A percentile compares a stretch with the other conserved stretches of the same genome.
Conservation (phyloP, 345 rosid genomes). For the Eucalyptus guilfoylei region DNA sequence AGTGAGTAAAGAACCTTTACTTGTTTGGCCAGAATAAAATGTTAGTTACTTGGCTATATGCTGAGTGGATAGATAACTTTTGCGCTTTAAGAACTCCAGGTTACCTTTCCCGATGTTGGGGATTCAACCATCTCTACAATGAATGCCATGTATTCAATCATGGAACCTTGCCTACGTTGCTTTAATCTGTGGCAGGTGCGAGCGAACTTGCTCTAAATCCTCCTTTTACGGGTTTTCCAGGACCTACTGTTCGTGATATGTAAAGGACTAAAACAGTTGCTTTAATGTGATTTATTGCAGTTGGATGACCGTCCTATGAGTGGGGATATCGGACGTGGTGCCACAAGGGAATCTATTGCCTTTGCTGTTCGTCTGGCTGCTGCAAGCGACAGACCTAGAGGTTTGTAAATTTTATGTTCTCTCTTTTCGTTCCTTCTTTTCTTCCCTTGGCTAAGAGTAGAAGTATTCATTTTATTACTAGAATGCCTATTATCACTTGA, state of each 20-base stretch:
- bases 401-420: not conserved
- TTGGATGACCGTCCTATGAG: constrained; percentile 64
- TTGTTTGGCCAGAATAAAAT: not conserved
- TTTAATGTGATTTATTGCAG: not conserved
- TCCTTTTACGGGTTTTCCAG: not conserved
- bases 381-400: constrained; percentile 31
- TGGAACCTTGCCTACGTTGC: constrained; percentile 30
- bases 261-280: not conserved
- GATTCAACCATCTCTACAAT: constrained; percentile 29
- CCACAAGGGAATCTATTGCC: constrained; percentile 38
- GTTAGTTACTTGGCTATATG: not conserved
- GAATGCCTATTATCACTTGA: not conserved
- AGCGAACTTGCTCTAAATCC: not conserved
- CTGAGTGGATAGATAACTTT: not conserved
- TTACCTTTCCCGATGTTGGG: constrained; percentile 39
- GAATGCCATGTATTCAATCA: constrained; percentile 34
- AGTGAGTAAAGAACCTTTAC: constrained; percentile 10
- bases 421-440: not conserved
- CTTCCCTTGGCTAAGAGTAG: not conserved
- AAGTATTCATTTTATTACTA: not conserved
- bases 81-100: constrained; percentile 3
- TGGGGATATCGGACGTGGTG: constrained; percentile 53
- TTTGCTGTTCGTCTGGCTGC: constrained; percentile 34
- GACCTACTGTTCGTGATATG: not conserved
- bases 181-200: constrained; percentile 54